phyloP scores from a whole-genome alignment of 2,329 filamentous ascomycete genomes.

The Aureobasidium sp. region DNA sequence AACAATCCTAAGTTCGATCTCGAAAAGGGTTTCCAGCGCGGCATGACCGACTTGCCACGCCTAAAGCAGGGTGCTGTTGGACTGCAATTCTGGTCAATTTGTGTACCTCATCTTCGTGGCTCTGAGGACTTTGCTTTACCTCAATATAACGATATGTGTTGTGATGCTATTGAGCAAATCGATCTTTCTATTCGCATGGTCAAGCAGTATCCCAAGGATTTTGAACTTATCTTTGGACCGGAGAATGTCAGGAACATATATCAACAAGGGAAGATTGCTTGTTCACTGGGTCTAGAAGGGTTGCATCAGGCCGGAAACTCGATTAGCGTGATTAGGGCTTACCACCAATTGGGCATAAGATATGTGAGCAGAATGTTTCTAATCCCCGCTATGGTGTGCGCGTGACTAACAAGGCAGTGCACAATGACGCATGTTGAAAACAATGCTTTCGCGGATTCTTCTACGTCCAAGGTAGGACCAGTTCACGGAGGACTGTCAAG shows the following conservation, averaged over 20 bases:
- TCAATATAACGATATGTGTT: conserved; percentile 19
- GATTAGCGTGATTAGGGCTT: conserved; percentile 28
- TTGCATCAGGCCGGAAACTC: conserved; percentile 29
- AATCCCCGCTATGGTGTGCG: background rate
- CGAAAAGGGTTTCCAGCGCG: conserved; percentile 24
- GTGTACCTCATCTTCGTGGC: conserved; percentile 18
- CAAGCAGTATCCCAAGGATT: conserved; percentile 23
- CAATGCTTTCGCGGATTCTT: conserved; percentile 18
- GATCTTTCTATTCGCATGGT: conserved; percentile 22
- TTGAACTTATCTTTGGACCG: conserved; percentile 21
- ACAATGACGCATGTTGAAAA: conserved; percentile 18
- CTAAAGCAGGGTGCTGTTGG: conserved; percentile 20
- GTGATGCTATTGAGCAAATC: conserved; percentile 20
- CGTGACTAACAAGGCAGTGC: conserved; percentile 5
- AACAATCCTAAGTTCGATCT: conserved; percentile 28
- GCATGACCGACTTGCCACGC: conserved; percentile 20
- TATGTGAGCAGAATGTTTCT: conserved; percentile 24
- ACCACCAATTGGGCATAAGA: conserved; percentile 29
- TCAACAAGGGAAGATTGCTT: conserved; percentile 25
- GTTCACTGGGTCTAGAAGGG: conserved; percentile 32
- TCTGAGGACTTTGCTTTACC: conserved; percentile 20
- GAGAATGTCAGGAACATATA: conserved; percentile 25
- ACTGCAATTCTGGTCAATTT: conserved; percentile 21
- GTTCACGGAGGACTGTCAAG: conserved; percentile 16
- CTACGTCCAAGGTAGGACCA: conserved; percentile 14